phyloP scores from a whole-genome alignment of 345 rosid species.

The Brassica juncea region DNA sequence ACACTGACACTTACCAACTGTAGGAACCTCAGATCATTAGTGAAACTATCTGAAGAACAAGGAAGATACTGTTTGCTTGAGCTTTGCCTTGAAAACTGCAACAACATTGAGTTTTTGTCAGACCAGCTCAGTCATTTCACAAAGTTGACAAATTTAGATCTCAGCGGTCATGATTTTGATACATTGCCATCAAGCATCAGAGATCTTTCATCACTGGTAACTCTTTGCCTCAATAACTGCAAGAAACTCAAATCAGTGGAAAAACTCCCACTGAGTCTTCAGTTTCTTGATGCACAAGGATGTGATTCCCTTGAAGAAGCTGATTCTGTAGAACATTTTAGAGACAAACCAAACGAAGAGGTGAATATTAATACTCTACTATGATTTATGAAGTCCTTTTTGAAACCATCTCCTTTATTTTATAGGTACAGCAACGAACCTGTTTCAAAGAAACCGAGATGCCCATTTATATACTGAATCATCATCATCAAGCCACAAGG shows the following conservation, averaged over 20 bases:
- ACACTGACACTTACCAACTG: slow-evolving; percentile 11
- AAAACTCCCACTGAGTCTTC: background rate
- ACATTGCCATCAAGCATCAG: slow-evolving; percentile 7
- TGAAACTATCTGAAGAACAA: background rate
- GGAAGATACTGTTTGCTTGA: slow-evolving; percentile 12
- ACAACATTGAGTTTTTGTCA: background rate
- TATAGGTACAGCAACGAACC: background rate
- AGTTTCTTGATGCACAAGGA: slow-evolving; percentile 16
- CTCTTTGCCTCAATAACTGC: slow-evolving; percentile 17
- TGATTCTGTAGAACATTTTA: background rate
- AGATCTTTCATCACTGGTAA: slow-evolving; percentile 9
- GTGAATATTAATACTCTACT: background rate
- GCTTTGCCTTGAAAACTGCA: slow-evolving; percentile 30
- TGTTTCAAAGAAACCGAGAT: background rate
- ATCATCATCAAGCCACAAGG: background rate
- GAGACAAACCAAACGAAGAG: background rate
- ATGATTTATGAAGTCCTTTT: background rate
- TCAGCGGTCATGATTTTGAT: slow-evolving; percentile 25
- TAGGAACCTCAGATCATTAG: background rate
- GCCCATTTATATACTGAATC: background rate
- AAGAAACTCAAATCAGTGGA: slow-evolving; percentile 15
- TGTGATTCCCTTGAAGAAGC: slow-evolving; percentile 16
- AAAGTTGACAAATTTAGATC: slow-evolving; percentile 19
- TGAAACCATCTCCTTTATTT: background rate
- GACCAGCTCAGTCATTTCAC: slow-evolving; percentile 15